Percentiles rank a stretch among this genome's conserved stretches.
phyloP scores from a whole-genome alignment of 495 filamentous ascomycete species.

The Schizothecium vesticola region DNA sequence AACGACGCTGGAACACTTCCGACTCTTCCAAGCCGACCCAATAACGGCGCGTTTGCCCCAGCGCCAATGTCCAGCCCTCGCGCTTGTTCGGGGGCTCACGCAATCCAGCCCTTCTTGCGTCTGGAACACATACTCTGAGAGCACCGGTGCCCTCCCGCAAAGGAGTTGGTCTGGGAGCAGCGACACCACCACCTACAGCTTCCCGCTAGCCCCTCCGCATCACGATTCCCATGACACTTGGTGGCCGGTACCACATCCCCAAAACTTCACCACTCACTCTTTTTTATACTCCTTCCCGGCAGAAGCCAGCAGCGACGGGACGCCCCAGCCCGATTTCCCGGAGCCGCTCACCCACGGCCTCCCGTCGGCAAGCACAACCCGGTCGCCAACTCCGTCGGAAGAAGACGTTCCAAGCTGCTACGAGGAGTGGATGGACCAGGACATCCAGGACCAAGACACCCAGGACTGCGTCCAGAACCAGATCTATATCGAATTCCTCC shows the following conservation, averaged over 20 bases:
- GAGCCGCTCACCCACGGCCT: not conserved
- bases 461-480: not conserved
- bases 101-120: not conserved
- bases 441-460: not conserved
- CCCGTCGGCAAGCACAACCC: not conserved
- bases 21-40: not conserved
- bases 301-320: not conserved
- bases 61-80: not conserved
- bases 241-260: no score
- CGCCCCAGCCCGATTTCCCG: not conserved
- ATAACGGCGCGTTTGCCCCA: not conserved
- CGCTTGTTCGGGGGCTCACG: not conserved
- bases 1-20: not conserved
- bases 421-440: not conserved
- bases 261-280: no score
- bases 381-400: not conserved
- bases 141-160: not conserved
- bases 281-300: not conserved
- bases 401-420: not conserved
- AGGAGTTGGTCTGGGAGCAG: not conserved
- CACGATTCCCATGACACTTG: not conserved
- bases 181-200: not conserved
- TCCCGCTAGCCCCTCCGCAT: not conserved
- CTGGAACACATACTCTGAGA: not conserved
- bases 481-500: not conserved